Evolutionary conservation across 2,329 filamentous ascomycete genomes (phyloP).

Genomic region (Penicillium sp.): DNA sequence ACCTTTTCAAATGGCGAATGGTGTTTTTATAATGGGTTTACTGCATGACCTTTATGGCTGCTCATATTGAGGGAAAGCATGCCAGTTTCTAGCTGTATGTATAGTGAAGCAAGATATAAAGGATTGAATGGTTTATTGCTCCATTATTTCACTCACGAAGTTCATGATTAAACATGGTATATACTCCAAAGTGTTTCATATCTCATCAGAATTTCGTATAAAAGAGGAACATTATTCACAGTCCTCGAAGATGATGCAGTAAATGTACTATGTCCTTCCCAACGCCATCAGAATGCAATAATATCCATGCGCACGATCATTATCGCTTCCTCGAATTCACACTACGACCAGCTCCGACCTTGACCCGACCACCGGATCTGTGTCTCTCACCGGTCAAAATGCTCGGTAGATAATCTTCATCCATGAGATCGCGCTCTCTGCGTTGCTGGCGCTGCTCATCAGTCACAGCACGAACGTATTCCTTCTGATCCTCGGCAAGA

Average conservation of each 20-base stretch:
- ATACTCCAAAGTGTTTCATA: not conserved
- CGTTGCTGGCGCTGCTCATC: conserved; percentile 57
- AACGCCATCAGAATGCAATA: conserved; percentile 16
- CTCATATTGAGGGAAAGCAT: not conserved
- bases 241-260: not conserved
- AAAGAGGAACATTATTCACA: not conserved
- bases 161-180: conserved; percentile 1
- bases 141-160: not conserved
- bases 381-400: conserved; percentile 77
- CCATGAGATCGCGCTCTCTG: conserved; percentile 81
- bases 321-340: conserved; percentile 55
- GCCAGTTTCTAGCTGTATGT: not conserved
- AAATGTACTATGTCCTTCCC: conserved; percentile 3
- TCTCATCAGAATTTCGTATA: not conserved
- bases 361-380: conserved; percentile 61
- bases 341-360: conserved; percentile 78
- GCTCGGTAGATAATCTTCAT: conserved; percentile 83
- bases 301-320: not conserved
- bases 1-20: conserved; percentile 30
- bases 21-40: conserved; percentile 25
- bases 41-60: not conserved
- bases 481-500: conserved; percentile 92
- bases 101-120: not conserved
- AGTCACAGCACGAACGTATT: conserved; percentile 65
- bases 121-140: not conserved